Evolutionary conservation across 768 basidiomycete species (phyloP).

Genomic region (Termitomyces sp.): DNA sequence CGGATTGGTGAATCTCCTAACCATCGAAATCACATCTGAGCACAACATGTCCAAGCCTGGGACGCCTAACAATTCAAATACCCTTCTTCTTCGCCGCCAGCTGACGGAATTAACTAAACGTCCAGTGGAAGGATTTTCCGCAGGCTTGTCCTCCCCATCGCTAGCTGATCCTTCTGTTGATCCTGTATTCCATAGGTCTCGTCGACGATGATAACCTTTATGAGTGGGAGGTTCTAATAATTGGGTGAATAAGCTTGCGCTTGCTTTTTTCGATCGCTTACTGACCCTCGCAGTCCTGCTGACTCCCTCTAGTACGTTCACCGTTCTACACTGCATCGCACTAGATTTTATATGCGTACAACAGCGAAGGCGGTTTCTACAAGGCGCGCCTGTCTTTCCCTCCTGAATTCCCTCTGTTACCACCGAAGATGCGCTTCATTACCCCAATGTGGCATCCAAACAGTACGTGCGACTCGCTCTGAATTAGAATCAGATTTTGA

Average conservation of each 20-base stretch:
- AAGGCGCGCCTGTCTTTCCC: conserved; percentile 90
- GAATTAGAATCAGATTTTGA: not conserved
- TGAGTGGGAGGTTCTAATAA: conserved; percentile 96
- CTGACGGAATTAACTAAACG: conserved; percentile 83
- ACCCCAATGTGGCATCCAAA: conserved; percentile 99
- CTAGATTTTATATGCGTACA: conserved; percentile 12
- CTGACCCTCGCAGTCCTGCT: conserved; percentile 54
- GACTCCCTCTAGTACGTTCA: conserved; percentile 86
- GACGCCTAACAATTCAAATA: conserved; percentile 29
- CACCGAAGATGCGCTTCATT: conserved; percentile 94
- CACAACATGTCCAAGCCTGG: conserved; percentile 37
- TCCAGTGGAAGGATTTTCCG: conserved; percentile 96
- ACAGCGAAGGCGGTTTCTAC: conserved; percentile 93
- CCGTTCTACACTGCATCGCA: not conserved
- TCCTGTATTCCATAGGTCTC: conserved; percentile 52
- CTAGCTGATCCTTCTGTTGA: conserved; percentile 20
- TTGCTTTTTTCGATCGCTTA: not conserved
- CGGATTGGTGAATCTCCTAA: not conserved
- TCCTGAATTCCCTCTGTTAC: conserved; percentile 80
- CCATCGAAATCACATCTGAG: conserved; percentile 14
- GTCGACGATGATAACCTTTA: conserved; percentile 93
- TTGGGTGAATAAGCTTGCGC: conserved; percentile 55
- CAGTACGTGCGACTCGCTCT: conserved; percentile 45
- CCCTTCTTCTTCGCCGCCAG: conserved; percentile 72
- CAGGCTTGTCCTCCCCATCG: conserved; percentile 45